Evolutionary conservation across 129 eudicot species (phyloP), one percentile per base, ranked within the genome.

Genomic region (Oenanthe sinensis): DNA sequence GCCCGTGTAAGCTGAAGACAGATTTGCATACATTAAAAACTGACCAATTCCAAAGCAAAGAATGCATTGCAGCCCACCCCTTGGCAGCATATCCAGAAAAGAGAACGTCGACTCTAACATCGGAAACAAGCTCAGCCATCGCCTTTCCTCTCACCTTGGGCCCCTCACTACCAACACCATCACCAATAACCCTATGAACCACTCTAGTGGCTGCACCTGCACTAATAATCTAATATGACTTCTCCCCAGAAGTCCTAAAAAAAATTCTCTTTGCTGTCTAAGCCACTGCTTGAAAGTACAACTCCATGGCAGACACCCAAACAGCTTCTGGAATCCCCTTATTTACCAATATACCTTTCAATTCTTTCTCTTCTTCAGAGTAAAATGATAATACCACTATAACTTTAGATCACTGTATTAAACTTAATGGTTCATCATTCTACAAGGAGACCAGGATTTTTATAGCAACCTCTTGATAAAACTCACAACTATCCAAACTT

Each of bases 281-380:
- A 1, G 87, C 96, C 58, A 93, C 98, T 37, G 90, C 90, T 82
- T 91, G 96, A 68, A 95, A 95, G 79, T 90, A 95, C 20, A 89
- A 90, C 81, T 95, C 98, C 83, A 95, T 91, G 1, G 98, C 98
- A 47, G 96, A 89, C 55, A 95, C 91, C 97, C 98, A 95, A 84
- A 95, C 90, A 8, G 86, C 87, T 86, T 95, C 98, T 6, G 97
- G 97, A 74, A 95, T 82, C 85, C 96, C 97, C 86, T 90, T 90
- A 86, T 87, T 83, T 68, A 79, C 85, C 69, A 91, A 96, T 96
- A 95, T 95, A 9, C 90, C 88, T 81, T 86, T 95, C 79, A 95
- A 77, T 85, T 90, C 98, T 85, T 90, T 90, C 91, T 95, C 98
- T 62, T 95, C 97, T 1, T 79, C 89, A 30, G 76, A 76, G 42